Evolutionary conservation across 1,284 basidiomycete species (phyloP).

Genomic region (Ganoderma lingzhi): DNA sequence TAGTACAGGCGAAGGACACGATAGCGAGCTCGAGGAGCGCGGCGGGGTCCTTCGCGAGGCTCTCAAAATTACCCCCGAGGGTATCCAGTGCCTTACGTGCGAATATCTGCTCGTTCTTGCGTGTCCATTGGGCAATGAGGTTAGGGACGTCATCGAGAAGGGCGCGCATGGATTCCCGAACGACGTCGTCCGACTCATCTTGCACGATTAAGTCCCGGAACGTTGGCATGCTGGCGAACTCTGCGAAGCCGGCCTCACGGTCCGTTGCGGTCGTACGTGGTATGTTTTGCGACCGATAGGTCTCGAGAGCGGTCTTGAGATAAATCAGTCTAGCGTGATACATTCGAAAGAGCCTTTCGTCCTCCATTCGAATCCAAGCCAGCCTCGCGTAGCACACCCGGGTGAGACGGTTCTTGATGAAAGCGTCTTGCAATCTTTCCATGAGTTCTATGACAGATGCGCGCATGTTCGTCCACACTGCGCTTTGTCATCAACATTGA

Average conservation of each 20-base stretch:
- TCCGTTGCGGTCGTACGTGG: not conserved
- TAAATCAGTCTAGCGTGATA: not conserved
- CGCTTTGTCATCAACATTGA: not conserved
- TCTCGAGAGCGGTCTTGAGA: conserved; percentile 5
- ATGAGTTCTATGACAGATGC: not conserved
- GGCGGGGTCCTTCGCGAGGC: not conserved
- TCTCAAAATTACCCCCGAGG: conserved; percentile 1
- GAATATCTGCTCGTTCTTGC: not conserved
- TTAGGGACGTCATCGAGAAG: not conserved
- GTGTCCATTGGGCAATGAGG: not conserved
- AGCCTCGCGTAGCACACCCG: not conserved
- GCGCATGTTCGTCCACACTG: not conserved
- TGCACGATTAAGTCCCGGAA: not conserved
- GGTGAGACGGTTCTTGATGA: not conserved
- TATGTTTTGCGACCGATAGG: not conserved
- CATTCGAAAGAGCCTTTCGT: not conserved
- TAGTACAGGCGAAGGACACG: conserved; percentile 7
- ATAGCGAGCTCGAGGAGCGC: not conserved
- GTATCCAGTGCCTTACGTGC: not conserved
- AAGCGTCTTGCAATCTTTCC: not conserved
- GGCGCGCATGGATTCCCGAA: not conserved
- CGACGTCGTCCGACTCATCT: not conserved
- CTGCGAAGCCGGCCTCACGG: not conserved
- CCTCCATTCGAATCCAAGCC: conserved; percentile 2
- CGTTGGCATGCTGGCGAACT: not conserved